Conservation (phyloP, 495 filamentous ascomycete genomes). For the Neohortaea acidophila region DNA sequence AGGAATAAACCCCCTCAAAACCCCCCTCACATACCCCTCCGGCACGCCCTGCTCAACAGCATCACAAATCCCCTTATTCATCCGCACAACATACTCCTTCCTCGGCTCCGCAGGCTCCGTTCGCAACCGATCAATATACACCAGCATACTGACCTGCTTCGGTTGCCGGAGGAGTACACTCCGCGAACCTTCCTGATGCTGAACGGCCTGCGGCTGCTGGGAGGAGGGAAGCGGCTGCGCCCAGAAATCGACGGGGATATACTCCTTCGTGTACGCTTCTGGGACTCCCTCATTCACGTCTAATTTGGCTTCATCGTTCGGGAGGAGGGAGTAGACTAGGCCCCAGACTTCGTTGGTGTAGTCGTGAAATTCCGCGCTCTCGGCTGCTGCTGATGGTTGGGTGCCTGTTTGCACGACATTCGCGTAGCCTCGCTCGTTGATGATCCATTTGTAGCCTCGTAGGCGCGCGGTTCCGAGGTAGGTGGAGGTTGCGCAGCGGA, state of each 20-base stretch:
- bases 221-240: too few relatives aligned
- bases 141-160: constrained; percentile 28
- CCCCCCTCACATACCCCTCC: constrained; percentile 37
- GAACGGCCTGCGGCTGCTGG: too few relatives aligned
- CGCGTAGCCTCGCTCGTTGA: constrained; percentile 53
- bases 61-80: constrained; percentile 53
- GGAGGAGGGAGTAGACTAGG: constrained; percentile 35
- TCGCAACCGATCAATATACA: constrained; percentile 42
- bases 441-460: constrained; percentile 45
- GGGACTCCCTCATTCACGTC: constrained; percentile 47
- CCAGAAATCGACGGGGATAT: constrained; percentile 30
- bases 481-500: constrained; percentile 40
- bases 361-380: background rate
- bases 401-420: constrained; percentile 38
- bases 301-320: constrained; percentile 32
- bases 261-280: constrained; percentile 35
- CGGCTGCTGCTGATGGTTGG: background rate
- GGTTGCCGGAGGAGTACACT: constrained; percentile 5
- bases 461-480: constrained; percentile 37
- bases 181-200: too few relatives aligned
- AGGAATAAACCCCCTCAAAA: constrained; percentile 44
- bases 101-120: constrained; percentile 31
- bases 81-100: constrained; percentile 49
- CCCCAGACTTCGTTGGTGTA: constrained; percentile 29
- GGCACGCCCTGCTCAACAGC: constrained; percentile 43